phyloP scores from a whole-genome alignment of 192 early-diverging fungal species.

The Helicostylum pulchrum region DNA sequence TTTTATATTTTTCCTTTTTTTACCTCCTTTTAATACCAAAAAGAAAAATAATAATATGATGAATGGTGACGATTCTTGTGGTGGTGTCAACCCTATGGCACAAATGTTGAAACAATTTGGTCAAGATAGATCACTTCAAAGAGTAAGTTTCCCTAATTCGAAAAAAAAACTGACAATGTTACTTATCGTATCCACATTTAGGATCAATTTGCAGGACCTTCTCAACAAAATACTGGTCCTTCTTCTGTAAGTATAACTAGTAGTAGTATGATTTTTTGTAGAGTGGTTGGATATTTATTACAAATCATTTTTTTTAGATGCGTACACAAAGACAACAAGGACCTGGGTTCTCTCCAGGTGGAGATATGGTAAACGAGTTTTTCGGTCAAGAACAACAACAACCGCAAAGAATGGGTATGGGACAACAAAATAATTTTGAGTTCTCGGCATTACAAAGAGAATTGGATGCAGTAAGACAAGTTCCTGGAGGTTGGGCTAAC shows the following conservation, averaged over 20 bases:
- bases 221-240: conserved; percentile 18
- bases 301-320: conserved; percentile 26
- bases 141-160: conserved; percentile 46
- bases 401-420: background rate
- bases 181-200: conserved; percentile 5
- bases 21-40: no score
- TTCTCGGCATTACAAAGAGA: conserved; percentile 36
- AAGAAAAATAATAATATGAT: conserved; percentile 7
- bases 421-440: conserved; percentile 25
- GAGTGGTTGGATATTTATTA: no score
- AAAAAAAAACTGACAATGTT: background rate
- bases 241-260: conserved; percentile 6
- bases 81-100: conserved; percentile 68
- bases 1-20: no score
- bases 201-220: conserved; percentile 33
- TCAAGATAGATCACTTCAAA: conserved; percentile 72
- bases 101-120: conserved; percentile 81
- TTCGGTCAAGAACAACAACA: conserved; percentile 30
- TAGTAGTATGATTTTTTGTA: background rate
- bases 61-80: conserved; percentile 66
- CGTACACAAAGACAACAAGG: conserved; percentile 32
- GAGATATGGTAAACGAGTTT: conserved; percentile 39
- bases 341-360: conserved; percentile 18
- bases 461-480: conserved; percentile 25
- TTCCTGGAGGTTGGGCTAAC: conserved; percentile 36